Conservation (phyloP, 305 asterid species). For the Fraxinus velutina region DNA sequence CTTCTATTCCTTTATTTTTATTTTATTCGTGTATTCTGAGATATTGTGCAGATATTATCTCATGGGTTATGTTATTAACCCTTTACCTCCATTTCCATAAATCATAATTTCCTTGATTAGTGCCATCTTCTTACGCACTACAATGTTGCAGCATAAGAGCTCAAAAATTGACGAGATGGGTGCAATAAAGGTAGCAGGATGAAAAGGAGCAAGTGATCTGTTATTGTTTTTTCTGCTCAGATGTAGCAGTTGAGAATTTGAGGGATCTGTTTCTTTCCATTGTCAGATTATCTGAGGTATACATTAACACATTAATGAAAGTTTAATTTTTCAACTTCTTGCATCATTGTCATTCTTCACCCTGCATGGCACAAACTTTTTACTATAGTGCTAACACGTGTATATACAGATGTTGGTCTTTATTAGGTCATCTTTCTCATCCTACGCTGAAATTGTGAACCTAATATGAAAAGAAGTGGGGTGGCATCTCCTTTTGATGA, state of each 20-base stretch:
- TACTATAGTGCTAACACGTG: not conserved
- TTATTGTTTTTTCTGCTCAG: not conserved
- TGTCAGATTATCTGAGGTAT: slow-evolving; percentile 16
- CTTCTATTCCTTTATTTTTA: not conserved
- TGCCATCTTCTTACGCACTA: slow-evolving; percentile 24
- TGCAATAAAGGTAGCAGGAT: slow-evolving; percentile 42
- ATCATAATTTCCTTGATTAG: not conserved
- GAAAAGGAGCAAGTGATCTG: slow-evolving; percentile 11
- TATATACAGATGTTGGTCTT: not conserved
- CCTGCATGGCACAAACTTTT: not conserved
- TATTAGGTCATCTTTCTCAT: not conserved
- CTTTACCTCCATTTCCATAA: not conserved
- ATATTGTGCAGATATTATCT: not conserved
- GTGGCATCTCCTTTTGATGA: not conserved
- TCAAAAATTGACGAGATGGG: slow-evolving; percentile 58
- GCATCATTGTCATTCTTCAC: not conserved
- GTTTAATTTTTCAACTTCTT: not conserved
- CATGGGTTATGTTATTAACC: not conserved
- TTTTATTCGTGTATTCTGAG: not conserved
- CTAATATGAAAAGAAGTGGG: not conserved
- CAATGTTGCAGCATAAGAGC: slow-evolving; percentile 59
- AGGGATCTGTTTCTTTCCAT: not conserved
- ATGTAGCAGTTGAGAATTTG: not conserved
- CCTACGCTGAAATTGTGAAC: not conserved
- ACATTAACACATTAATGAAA: not conserved